Conservation (phyloP, 23 red algal species). For the Agarophyton chilense region DNA sequence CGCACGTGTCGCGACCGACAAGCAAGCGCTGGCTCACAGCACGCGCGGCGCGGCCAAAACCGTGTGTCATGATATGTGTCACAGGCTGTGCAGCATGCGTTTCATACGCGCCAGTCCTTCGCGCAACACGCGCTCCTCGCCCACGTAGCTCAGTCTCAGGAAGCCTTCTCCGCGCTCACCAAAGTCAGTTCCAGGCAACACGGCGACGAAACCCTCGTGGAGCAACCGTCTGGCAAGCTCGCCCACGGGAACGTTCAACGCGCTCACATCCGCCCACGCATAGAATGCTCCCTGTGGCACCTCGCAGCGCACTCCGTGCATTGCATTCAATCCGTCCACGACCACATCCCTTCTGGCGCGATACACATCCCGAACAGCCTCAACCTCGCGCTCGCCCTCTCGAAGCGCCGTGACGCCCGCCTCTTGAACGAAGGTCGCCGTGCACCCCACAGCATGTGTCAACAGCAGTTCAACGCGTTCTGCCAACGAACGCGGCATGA, state of each 20-base stretch:
- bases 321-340: conserved; percentile 70
- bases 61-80: no score
- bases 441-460: conserved; percentile 90
- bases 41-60: neutral
- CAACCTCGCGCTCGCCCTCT: conserved; percentile 46
- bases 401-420: conserved; percentile 83
- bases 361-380: conserved; percentile 61
- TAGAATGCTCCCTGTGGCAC: conserved; percentile 95
- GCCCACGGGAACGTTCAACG: conserved; percentile 46
- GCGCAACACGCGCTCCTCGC: conserved; percentile 44
- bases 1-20: neutral
- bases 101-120: conserved; percentile 84
- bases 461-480: conserved; percentile 78
- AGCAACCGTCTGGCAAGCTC: conserved; percentile 74
- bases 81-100: conserved; percentile 36
- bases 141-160: conserved; percentile 89
- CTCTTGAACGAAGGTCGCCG: conserved; percentile 87
- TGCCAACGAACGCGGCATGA: conserved; percentile 76
- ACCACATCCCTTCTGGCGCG: conserved; percentile 81
- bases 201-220: conserved; percentile 81
- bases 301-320: conserved; percentile 69
- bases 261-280: conserved; percentile 80
- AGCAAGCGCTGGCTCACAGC: neutral
- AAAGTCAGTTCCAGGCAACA: conserved; percentile 97
- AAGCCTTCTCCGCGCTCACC: conserved; percentile 90